Evolutionary conservation across 257 asterid genomes (phyloP), one percentile per base, ranked within the genome.

Genomic region (Nicotiana sylvestris): DNA sequence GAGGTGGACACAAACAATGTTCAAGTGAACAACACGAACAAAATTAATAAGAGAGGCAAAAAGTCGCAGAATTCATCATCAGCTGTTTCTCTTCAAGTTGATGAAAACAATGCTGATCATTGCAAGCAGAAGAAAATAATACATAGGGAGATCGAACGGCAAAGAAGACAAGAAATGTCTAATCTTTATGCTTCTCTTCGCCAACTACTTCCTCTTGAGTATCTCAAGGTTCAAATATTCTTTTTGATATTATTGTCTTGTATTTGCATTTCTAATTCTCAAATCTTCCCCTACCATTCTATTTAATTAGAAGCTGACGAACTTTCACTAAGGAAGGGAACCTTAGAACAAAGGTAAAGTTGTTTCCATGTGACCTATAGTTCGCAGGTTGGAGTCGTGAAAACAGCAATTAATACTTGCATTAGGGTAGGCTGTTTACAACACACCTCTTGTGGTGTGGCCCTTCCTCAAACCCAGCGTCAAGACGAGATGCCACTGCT

Each of bases 121-220:
- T 55, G 18, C 3, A 81, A 81, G 46, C 67, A 66, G 16, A 85
- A 85, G 89, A 91, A 84, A 81, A 70, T 53, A 11, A 66, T 82
- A 25, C 95, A 91, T 62, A 83, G 91, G 58, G 87, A 88, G 4
- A 61, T 83, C 9, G 97, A 93, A 77, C 85, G 90, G 82, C 90
- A 90, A 65, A 89, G 95, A 68, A 87, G 94, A 84, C 87, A 86
- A 89, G 93, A 90, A 85, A 90, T 92, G 95, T 35, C 95, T 1
- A 61, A 29, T 55, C 92, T 91, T n/a, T 81, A 86, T 46, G 85
- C 86, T 13, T 85, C 93, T 1, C 93, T 93, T 32, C 85, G 90
- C 66, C 81, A 91, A 80, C 88, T 86, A 67, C 91, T 92, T 76
- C 96, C 93, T 55, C 80, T 79, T 43, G 88, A 91, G 65, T 89